Base-by-base conservation (phyloP, 1,139 yeast genomes). In the Candida mesenterica region DNA sequence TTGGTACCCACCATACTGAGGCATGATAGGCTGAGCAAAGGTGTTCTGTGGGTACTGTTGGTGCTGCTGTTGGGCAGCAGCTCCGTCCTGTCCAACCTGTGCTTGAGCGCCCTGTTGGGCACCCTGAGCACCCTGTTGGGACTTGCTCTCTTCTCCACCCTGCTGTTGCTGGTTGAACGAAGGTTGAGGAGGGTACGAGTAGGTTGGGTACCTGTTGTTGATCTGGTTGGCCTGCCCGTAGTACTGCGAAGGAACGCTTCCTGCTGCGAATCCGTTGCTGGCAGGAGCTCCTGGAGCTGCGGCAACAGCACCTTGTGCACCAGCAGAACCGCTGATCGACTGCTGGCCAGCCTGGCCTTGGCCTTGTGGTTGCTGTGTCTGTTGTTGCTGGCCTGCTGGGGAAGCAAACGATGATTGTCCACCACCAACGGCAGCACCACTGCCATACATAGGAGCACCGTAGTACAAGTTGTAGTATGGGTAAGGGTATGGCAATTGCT, bases 1-100 rank as follows among this genome's bases (percentile, higher is more conserved):
- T 52, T 70, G 76, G 51, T 68, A 70, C 19, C 57, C 74, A 32
- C 68, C 72, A 45, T 63, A 68, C 51, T 68, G 73, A 19, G 72
- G 73, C 43, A 61, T 55, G 43, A 56, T 53, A 34, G 66, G 68
- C 47, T 65, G 71, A 33, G 65, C 68, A 43, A 58, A 52, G 27
- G 53, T 55, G 41, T 48, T 55, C 43, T 54, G 61, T 14, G 53
- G 56, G 27, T 46, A 53, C 30, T 50, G 57, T 40, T 55, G 55
- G 30, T 58, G 61, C 32, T 52, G 61, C 28, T 48, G 55, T 17
- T 45, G 44, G 23, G 24, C 44, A 24, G 24, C 45, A 29, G 50
- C 56, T 20, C 45, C 46, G 28, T 46, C 49, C 26, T 46, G 49
- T 37, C 48, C 55, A 19, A 46, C 54, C 18, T 42, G 48, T 38